Percentiles rank a stretch among this genome's conserved stretches.
Conservation (phyloP, 305 asterid genomes). For the Striga hermonthica region DNA sequence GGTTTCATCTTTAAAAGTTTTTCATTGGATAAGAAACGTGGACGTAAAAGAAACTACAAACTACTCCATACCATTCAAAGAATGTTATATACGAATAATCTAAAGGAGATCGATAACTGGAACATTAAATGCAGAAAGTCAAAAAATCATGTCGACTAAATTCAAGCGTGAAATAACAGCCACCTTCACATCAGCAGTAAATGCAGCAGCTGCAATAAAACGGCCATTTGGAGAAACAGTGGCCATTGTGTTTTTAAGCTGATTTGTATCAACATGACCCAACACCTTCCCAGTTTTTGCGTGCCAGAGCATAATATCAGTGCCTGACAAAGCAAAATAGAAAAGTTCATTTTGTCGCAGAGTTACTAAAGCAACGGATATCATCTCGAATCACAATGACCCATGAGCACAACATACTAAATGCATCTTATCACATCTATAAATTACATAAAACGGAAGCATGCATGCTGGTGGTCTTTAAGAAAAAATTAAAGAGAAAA, state of each 20-base stretch:
- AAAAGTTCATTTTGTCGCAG: conserved; percentile 20
- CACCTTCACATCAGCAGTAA: conserved; percentile 99
- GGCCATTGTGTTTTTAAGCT: conserved; percentile 95
- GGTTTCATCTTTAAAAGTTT: conserved; percentile 1
- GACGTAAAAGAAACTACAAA: not conserved
- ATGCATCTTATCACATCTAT: conserved; percentile 14
- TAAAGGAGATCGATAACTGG: not conserved
- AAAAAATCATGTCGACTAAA: conserved; percentile 8
- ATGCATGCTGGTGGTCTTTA: not conserved
- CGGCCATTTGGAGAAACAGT: conserved; percentile 97
- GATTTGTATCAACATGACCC: conserved; percentile 93
- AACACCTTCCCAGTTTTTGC: conserved; percentile 82
- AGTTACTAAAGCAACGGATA: conserved; percentile 1
- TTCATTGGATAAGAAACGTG: not conserved
- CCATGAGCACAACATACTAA: conserved; percentile 10
- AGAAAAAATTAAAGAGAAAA: conserved; percentile 2
- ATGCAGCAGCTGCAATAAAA: conserved; percentile 98
- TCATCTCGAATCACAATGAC: not conserved
- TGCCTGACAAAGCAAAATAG: conserved; percentile 51
- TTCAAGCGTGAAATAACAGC: conserved; percentile 17
- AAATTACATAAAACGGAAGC: conserved; percentile 1
- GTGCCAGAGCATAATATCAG: conserved; percentile 89
- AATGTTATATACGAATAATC: not conserved
- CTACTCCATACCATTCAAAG: not conserved
- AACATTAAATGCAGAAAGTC: not conserved